These are phyloP conservation scores for Vigna angularis DNA, from an alignment of 306 rosid species.

Conservation along the genomic window DNA sequence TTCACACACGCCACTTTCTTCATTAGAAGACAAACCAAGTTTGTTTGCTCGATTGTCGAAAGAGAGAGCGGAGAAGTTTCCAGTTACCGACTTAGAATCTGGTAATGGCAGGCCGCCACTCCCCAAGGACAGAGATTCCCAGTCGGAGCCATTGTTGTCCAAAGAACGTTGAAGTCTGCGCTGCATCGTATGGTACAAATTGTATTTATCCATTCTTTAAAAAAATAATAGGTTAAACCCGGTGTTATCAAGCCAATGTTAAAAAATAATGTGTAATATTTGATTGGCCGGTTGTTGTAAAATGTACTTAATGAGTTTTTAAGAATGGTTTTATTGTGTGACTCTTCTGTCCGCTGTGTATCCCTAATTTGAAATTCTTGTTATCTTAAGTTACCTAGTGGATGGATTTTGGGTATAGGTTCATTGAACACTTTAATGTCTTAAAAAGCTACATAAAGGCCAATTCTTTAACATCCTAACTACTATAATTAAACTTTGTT, in stretches of 20 bases:
- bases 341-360: not conserved
- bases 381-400: not conserved
- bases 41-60: constrained; percentile 51
- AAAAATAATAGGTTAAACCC: constrained; percentile 24
- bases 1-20: constrained; percentile 47
- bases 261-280: constrained; percentile 31
- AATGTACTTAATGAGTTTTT: not conserved
- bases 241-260: constrained; percentile 14
- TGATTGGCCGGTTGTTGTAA: constrained; percentile 43
- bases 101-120: constrained; percentile 56
- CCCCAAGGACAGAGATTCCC: constrained; percentile 55
- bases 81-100: constrained; percentile 63
- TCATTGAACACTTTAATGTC: not conserved
- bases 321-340: constrained; percentile 14
- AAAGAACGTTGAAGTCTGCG: constrained; percentile 52
- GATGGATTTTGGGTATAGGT: not conserved
- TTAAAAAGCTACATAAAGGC: too few relatives aligned
- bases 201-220: constrained; percentile 48
- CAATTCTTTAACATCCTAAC: too few relatives aligned
- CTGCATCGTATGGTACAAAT: constrained; percentile 18
- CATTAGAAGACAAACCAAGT: constrained; percentile 52
- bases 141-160: constrained; percentile 74
- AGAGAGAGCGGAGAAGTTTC: constrained; percentile 59
- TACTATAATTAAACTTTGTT: too few relatives aligned
- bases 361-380: not conserved